These are phyloP conservation scores for Neurospora sp. DNA, from an alignment of 495 filamentous ascomycete genomes.

Conservation along the genomic window DNA sequence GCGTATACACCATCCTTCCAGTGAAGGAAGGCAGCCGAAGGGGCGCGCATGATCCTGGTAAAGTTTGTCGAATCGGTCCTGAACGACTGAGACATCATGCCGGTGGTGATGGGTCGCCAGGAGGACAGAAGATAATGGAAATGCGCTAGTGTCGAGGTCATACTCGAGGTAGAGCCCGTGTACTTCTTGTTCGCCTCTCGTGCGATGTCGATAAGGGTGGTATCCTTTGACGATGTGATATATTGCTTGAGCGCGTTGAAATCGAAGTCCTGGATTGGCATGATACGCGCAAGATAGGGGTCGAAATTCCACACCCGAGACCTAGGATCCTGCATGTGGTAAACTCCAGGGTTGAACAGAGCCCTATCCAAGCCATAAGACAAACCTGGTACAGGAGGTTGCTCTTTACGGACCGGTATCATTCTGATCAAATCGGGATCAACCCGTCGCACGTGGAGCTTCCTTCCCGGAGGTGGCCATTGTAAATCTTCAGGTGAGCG, in stretches of 20 bases:
- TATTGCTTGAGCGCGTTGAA: slow-evolving; percentile 76
- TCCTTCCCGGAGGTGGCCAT: not conserved
- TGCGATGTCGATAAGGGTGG: slow-evolving; percentile 54
- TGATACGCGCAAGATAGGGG: slow-evolving; percentile 81
- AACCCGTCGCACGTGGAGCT: slow-evolving; percentile 14
- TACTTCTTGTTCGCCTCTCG: slow-evolving; percentile 65
- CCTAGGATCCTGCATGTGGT: slow-evolving; percentile 79
- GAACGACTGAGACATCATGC: slow-evolving; percentile 57
- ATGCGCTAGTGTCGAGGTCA: slow-evolving; percentile 77
- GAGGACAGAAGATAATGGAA: slow-evolving; percentile 87
- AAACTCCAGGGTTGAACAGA: slow-evolving; percentile 91
- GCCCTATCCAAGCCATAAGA: slow-evolving; percentile 79
- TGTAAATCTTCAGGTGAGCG: slow-evolving; percentile 3
- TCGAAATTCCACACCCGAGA: slow-evolving; percentile 92
- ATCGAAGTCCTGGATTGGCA: slow-evolving; percentile 87
- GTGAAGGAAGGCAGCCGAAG: slow-evolving; percentile 73
- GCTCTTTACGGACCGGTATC: slow-evolving; percentile 39
- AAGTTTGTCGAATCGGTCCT: slow-evolving; percentile 48
- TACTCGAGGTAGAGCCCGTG: slow-evolving; percentile 90
- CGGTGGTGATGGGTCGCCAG: slow-evolving; percentile 63
- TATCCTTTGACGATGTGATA: slow-evolving; percentile 81
- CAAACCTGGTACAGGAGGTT: slow-evolving; percentile 56
- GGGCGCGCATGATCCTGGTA: slow-evolving; percentile 58
- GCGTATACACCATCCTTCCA: slow-evolving; percentile 81
- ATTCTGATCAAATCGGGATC: slow-evolving; percentile 19